Percentiles rank a stretch among this genome's conserved stretches.
Evolutionary conservation across 352 stramenopile species (phyloP).

Genomic region (Phytophthora sp.): DNA sequence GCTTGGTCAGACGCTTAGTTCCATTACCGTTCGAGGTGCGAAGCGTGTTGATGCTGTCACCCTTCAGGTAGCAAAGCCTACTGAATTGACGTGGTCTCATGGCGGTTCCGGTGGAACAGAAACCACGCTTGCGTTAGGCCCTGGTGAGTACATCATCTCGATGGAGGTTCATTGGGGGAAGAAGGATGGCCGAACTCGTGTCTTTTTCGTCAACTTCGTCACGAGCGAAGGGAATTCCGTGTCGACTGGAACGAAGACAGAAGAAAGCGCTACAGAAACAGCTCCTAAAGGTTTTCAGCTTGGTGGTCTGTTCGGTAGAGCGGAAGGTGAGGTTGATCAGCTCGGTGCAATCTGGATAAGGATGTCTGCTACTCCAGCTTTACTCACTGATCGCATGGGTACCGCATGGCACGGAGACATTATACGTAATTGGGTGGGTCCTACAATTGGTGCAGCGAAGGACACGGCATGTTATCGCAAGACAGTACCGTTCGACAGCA

Average conservation of each 20-base stretch:
- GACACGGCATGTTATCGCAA: conserved; percentile 29
- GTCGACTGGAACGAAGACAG: conserved; percentile 1
- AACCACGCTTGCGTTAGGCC: not conserved
- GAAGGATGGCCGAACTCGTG: conserved; percentile 1
- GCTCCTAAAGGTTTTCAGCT: conserved; percentile 6
- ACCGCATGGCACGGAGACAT: conserved; percentile 4
- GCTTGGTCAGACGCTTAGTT: conserved; percentile 8
- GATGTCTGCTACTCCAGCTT: not conserved
- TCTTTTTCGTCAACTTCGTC: not conserved
- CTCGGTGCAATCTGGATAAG: conserved; percentile 12
- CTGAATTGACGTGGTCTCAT: conserved; percentile 8
- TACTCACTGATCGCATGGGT: not conserved
- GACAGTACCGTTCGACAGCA: conserved; percentile 28
- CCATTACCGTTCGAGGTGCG: conserved; percentile 7
- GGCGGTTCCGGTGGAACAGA: conserved; percentile 7
- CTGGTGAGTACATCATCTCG: conserved; percentile 9
- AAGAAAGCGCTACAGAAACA: not conserved
- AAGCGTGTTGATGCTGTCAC: conserved; percentile 7
- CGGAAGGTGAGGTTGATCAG: conserved; percentile 10
- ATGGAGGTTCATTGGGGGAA: conserved; percentile 15
- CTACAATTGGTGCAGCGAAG: conserved; percentile 38
- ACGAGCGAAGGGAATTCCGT: conserved; percentile 12
- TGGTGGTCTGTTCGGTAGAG: not conserved
- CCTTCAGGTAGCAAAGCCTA: not conserved
- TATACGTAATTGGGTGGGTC: conserved; percentile 14